Conservation (phyloP, 2,329 filamentous ascomycete genomes). For the Penicillium polonicum region DNA sequence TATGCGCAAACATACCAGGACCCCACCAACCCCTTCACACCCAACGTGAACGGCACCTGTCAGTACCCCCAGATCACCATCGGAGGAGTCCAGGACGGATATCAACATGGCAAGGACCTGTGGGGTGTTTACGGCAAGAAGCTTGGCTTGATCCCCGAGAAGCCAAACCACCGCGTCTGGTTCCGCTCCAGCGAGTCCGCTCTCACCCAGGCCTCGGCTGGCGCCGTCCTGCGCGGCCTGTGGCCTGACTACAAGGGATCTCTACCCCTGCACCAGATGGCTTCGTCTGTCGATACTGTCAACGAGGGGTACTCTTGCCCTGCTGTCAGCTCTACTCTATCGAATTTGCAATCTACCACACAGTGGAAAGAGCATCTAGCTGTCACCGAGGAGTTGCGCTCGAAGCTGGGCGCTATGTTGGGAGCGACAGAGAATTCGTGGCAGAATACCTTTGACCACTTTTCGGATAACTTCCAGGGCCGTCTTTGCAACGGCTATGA, state of each 20-base stretch:
- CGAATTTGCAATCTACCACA: constrained; percentile 27
- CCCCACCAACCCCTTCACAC: constrained; percentile 34
- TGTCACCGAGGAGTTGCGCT: constrained; percentile 33
- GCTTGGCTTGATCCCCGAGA: constrained; percentile 33
- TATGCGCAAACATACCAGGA: constrained; percentile 41
- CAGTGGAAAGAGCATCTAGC: constrained; percentile 39
- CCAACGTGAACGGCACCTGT: constrained; percentile 37
- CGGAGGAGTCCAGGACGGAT: constrained; percentile 40
- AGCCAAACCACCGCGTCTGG: constrained; percentile 33
- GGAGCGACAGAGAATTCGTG: constrained; percentile 31
- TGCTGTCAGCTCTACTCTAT: constrained; percentile 25
- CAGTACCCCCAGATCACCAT: constrained; percentile 44
- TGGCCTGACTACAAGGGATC: constrained; percentile 36
- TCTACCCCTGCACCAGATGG: constrained; percentile 41
- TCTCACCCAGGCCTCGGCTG: constrained; percentile 39
- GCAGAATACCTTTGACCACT: constrained; percentile 41
- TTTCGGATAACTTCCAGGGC: constrained; percentile 43
- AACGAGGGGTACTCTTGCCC: constrained; percentile 38
- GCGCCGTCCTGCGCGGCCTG: constrained; percentile 40
- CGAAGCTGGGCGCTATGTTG: constrained; percentile 33
- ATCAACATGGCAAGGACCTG: constrained; percentile 39
- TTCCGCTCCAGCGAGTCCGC: constrained; percentile 39
- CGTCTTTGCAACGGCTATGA: constrained; percentile 43
- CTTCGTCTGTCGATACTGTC: constrained; percentile 36
- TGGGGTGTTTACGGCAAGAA: constrained; percentile 34